These are phyloP conservation scores for Aspergillus avenaceus DNA, from an alignment of 495 filamentous ascomycete genomes.

Conservation along the genomic window DNA sequence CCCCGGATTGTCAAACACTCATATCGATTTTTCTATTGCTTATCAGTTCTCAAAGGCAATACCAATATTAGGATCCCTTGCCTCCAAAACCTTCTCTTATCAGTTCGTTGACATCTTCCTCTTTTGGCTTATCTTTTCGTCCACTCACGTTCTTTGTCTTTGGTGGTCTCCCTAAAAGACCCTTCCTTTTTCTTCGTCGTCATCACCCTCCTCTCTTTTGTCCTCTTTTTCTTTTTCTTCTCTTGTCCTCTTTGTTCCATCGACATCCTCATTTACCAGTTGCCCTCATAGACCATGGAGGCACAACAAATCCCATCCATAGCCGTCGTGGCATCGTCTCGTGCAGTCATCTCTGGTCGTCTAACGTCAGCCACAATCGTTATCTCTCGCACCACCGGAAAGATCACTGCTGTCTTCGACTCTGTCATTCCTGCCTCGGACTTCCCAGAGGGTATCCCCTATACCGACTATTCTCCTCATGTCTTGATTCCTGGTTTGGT, in stretches of 20 bases:
- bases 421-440: conserved; percentile 64
- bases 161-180: not conserved
- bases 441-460: conserved; percentile 69
- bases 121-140: not conserved
- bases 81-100: not conserved
- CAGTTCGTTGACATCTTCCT: not conserved
- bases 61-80: not conserved
- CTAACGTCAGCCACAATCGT: conserved; percentile 76
- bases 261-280: not conserved
- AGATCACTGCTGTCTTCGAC: conserved; percentile 74
- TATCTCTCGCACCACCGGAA: conserved; percentile 74
- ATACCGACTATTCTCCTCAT: conserved; percentile 82
- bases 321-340: conserved; percentile 75
- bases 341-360: conserved; percentile 64
- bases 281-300: conserved; percentile 19
- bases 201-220: not conserved
- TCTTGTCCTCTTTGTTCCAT: no score
- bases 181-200: not conserved
- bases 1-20: not conserved
- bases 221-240: not conserved
- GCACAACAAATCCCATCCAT: conserved; percentile 40
- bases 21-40: not conserved
- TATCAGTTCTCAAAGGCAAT: not conserved
- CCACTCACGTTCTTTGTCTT: not conserved
- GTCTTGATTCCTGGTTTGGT: conserved; percentile 88